Conservation (phyloP, 129 eudicot species). For the Lactuca sativa region DNA sequence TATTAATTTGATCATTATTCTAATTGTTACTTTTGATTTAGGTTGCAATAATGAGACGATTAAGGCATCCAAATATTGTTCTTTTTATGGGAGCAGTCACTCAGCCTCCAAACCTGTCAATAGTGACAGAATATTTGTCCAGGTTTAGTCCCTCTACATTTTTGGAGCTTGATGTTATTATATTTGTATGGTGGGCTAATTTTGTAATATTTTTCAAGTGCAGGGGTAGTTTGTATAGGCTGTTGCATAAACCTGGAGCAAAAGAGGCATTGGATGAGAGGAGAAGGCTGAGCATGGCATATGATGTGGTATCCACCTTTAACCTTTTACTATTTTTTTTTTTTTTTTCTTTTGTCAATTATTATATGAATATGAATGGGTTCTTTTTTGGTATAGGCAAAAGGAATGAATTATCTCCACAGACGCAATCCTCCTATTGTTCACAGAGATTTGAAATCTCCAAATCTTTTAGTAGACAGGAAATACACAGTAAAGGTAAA, state of each 20-base stretch:
- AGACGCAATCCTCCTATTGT: constrained; percentile 84
- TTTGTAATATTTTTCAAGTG: constrained; percentile 23
- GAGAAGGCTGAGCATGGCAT: constrained; percentile 82
- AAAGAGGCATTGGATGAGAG: constrained; percentile 68
- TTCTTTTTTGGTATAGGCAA: constrained; percentile 48
- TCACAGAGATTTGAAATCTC: constrained; percentile 87
- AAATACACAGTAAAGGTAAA: constrained; percentile 85
- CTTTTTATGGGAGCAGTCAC: constrained; percentile 92
- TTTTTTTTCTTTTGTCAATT: background rate
- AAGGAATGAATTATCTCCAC: constrained; percentile 93
- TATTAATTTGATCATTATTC: constrained; percentile 20
- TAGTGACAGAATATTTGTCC: constrained; percentile 81
- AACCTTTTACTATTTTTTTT: background rate
- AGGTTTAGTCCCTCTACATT: constrained; percentile 41
- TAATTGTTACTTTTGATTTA: constrained; percentile 20
- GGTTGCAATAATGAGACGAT: constrained; percentile 84
- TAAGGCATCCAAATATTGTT: constrained; percentile 89
- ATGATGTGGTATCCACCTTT: constrained; percentile 64
- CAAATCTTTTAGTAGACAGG: constrained; percentile 78
- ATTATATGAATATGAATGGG: constrained; percentile 7
- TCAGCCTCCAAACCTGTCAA: constrained; percentile 81
- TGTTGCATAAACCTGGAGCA: constrained; percentile 71
- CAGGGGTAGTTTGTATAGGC: constrained; percentile 87
- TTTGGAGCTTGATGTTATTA: background rate
- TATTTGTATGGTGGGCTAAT: background rate